Conservation (phyloP, 768 basidiomycete genomes). For the Hortiboletus campestris region DNA sequence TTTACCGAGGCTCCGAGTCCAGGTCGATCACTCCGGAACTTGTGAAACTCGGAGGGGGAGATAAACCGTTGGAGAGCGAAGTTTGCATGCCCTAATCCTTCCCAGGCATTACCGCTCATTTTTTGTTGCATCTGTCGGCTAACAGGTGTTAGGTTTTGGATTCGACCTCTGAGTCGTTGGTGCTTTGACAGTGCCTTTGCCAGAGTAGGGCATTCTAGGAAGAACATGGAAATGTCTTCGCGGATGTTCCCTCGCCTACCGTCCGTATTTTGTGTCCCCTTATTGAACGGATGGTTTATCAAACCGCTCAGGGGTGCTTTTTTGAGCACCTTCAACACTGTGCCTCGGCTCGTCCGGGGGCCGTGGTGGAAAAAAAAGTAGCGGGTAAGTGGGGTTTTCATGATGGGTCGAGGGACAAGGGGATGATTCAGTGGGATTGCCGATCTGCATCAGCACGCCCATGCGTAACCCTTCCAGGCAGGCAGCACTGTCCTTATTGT, state of each 20-base stretch:
- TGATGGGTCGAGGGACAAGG: background rate
- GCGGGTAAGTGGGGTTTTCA: background rate
- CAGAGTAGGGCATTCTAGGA: background rate
- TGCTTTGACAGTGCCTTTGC: background rate
- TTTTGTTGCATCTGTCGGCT: background rate
- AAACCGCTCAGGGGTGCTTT: background rate
- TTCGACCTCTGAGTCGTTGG: background rate
- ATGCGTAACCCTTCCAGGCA: background rate
- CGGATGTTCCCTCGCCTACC: background rate
- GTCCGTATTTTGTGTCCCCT: background rate
- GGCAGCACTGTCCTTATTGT: constrained; percentile 43
- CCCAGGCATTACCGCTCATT: background rate
- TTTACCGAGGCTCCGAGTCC: background rate
- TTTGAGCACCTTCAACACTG: background rate
- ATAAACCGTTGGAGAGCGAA: background rate
- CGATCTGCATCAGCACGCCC: constrained; percentile 4
- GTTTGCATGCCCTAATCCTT: background rate
- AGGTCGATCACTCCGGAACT: background rate
- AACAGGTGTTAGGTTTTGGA: background rate
- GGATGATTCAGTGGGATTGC: background rate
- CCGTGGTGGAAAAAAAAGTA: background rate
- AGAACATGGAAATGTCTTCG: background rate
- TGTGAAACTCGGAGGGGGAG: background rate
- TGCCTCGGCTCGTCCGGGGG: constrained; percentile 1
- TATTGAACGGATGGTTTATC: background rate